Percentiles rank a stretch among this genome's conserved stretches.
Conservation (phyloP, 306 rosid species). For the Cucumis sativus region DNA sequence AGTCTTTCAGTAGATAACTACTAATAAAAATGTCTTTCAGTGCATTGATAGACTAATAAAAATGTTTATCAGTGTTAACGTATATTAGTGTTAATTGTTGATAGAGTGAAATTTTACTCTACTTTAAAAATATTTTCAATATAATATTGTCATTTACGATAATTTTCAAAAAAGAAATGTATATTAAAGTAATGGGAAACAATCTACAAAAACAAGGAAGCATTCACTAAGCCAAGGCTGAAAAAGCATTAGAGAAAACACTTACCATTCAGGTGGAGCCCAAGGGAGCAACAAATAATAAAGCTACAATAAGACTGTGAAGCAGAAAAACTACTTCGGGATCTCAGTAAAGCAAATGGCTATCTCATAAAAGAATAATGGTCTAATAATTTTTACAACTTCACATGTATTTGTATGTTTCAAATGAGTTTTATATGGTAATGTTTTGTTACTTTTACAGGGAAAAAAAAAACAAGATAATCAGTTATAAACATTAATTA, state of each 20-base stretch:
- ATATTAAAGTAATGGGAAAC: conserved; percentile 12
- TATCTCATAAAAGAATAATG: background rate
- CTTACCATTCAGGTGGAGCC: conserved; percentile 6
- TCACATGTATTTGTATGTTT: background rate
- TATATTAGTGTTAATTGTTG: no score
- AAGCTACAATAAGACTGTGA: background rate
- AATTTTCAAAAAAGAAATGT: background rate
- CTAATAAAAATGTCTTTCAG: no score
- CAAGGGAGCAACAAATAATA: background rate
- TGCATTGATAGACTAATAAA: no score
- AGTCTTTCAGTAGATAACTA: no score
- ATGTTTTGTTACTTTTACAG: background rate
- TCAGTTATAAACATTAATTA: background rate
- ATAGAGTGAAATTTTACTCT: background rate
- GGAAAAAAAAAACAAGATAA: background rate
- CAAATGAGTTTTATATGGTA: background rate
- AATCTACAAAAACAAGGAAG: conserved; percentile 17
- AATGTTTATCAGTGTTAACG: no score
- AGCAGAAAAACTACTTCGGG: background rate
- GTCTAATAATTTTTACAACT: background rate
- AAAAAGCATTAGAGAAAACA: background rate
- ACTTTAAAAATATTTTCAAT: no score
- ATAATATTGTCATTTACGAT: no score
- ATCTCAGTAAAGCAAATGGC: background rate
- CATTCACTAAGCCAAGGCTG: conserved; percentile 9